Percentiles rank a stretch among this genome's conserved stretches.
Evolutionary conservation across 2,329 filamentous ascomycete species (phyloP).

Genomic region (Xylariaceae sp.): DNA sequence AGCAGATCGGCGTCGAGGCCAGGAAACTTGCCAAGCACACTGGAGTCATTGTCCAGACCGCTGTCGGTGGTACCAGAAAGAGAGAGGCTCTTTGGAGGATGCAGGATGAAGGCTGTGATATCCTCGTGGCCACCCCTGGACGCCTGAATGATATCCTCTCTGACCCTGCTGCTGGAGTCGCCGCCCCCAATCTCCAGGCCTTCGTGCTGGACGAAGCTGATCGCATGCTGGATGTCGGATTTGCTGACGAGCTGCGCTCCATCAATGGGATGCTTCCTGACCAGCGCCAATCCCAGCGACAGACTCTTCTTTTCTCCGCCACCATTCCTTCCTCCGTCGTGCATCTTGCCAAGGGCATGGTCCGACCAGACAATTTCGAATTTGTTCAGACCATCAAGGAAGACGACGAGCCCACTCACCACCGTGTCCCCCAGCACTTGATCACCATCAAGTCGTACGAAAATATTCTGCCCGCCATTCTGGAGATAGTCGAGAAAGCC

Average conservation of each 20-base stretch:
- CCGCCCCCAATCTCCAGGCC: constrained; percentile 80
- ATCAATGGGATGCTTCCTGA: constrained; percentile 65
- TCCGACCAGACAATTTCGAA: constrained; percentile 77
- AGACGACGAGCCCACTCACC: constrained; percentile 81
- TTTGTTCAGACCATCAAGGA: constrained; percentile 85
- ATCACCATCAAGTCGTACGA: constrained; percentile 66
- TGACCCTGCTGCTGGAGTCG: constrained; percentile 61
- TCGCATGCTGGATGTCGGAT: constrained; percentile 95
- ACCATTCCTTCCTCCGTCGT: constrained; percentile 86
- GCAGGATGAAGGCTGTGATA: constrained; percentile 74
- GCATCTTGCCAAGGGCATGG: constrained; percentile 70
- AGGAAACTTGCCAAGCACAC: constrained; percentile 63
- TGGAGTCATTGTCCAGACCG: constrained; percentile 65
- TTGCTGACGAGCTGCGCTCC: constrained; percentile 61
- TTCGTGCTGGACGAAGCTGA: constrained; percentile 96
- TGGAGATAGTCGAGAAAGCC: constrained; percentile 71
- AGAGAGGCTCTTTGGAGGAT: constrained; percentile 63
- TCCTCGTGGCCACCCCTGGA: constrained; percentile 88
- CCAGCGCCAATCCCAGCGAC: constrained; percentile 62
- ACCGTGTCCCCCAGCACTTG: constrained; percentile 76
- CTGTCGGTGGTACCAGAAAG: constrained; percentile 92
- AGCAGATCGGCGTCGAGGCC: constrained; percentile 80
- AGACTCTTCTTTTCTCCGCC: constrained; percentile 93
- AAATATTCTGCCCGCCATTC: constrained; percentile 72
- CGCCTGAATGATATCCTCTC: constrained; percentile 78